Conservation (phyloP, 441 rosid species). For the Manihot esculenta region DNA sequence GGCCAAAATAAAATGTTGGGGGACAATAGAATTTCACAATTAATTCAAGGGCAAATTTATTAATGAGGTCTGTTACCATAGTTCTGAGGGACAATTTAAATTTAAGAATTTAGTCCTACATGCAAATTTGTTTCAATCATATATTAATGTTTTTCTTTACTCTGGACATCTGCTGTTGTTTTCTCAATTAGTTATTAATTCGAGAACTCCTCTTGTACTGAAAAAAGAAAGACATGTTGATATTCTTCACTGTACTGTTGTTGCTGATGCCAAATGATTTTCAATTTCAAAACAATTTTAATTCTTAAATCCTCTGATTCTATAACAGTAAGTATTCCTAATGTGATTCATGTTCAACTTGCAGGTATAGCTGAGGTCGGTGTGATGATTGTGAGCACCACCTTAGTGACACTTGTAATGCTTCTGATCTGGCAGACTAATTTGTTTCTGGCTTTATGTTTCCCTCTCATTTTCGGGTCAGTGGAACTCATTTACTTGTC, state of each 20-base stretch:
- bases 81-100: too few species aligned
- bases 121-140: too few species aligned
- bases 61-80: too few species aligned
- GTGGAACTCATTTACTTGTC: conserved; percentile 77
- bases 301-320: background rate
- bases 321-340: background rate
- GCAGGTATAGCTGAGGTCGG: conserved; percentile 98
- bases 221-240: background rate
- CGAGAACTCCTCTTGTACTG: background rate
- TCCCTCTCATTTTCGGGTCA: conserved; percentile 73
- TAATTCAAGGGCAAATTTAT: too few species aligned
- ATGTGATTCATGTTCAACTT: conserved; percentile 18
- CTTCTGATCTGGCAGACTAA: conserved; percentile 93
- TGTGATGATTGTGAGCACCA: conserved; percentile 89
- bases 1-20: too few species aligned
- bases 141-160: background rate
- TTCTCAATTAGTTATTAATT: background rate
- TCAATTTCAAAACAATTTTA: background rate
- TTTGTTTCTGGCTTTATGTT: conserved; percentile 64
- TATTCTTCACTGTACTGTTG: background rate
- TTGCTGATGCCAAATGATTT: background rate
- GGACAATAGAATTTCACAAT: too few species aligned
- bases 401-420: conserved; percentile 90
- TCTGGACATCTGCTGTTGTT: background rate
- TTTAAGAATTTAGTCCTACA: too few species aligned